Evolutionary conservation across 768 basidiomycete species (phyloP).

Genomic region (Xerocomellus dryophilus): DNA sequence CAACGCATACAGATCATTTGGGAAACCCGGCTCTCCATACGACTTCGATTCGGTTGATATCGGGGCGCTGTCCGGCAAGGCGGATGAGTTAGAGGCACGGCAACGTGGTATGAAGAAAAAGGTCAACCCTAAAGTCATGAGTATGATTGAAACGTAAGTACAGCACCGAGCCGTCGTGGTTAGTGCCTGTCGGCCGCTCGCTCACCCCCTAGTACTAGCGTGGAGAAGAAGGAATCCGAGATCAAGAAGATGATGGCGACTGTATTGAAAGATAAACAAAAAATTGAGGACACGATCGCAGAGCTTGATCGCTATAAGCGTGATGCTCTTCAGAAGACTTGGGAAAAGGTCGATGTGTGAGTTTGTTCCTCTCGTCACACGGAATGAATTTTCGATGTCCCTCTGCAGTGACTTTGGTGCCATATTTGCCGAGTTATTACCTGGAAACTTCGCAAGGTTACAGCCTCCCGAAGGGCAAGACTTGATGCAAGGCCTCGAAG

Average conservation of each 20-base stretch:
- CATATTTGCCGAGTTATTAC: constrained; percentile 93
- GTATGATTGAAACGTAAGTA: constrained; percentile 89
- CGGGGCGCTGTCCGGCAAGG: constrained; percentile 54
- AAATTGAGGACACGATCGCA: constrained; percentile 91
- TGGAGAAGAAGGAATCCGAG: constrained; percentile 89
- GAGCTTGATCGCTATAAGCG: constrained; percentile 93
- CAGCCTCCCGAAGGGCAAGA: constrained; percentile 93
- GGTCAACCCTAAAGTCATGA: constrained; percentile 92
- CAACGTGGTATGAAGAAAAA: constrained; percentile 93
- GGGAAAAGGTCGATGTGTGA: constrained; percentile 92
- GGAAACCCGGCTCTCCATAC: constrained; percentile 74
- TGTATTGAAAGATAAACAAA: constrained; percentile 88
- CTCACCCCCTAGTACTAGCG: constrained; percentile 43
- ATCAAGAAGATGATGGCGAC: constrained; percentile 85
- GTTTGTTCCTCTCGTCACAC: constrained; percentile 20
- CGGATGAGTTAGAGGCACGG: constrained; percentile 67
- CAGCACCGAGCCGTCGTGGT: neutral
- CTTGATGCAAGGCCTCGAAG: constrained; percentile 92
- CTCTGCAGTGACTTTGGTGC: constrained; percentile 82
- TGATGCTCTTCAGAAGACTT: constrained; percentile 90
- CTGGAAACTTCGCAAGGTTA: constrained; percentile 94
- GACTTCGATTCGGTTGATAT: constrained; percentile 74
- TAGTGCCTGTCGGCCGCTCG: neutral
- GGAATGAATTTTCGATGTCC: neutral
- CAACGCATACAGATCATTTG: constrained; percentile 62